Base-by-base conservation (phyloP, 306 rosid species). In the Cercis canadensis region DNA sequence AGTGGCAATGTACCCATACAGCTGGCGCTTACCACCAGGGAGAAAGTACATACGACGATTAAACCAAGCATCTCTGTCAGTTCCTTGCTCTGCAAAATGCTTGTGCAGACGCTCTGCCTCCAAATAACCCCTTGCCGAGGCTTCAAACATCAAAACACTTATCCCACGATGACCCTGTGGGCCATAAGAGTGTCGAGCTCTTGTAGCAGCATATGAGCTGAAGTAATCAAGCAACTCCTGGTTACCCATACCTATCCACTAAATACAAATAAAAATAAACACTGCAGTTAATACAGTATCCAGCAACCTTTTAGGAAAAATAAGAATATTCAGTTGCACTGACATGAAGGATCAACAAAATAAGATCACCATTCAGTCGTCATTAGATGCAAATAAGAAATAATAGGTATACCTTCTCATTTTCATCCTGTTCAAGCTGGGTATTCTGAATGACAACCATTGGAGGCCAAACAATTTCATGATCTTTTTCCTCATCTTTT, bases 141-240 rank as follows among this genome's bases (percentile, higher is more conserved):
- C 75, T 88, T 92, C 98, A 84, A 92, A 92, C 24, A 92, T 84
- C 70, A 92, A 62, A 63, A 89, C 67, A 77, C 98, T 92, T 84
- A 89, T 78, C 76, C 98, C 96, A 34, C 96, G 88, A 74, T 92
- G 98, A 69, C 96, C 98, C 12, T 84, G 88, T 4, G 98, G 98
- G 65, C 98, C 98, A 78, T 92, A 92, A 0, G 98, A 74, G 69
- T 92, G 98, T 2, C 90, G 81, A 1, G 96, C 92, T 75, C 62
- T 92, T 29, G 9, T 54, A 57, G 96, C 88, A 58, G 72, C 75
- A 57, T 89, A 92, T 6, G 83, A 0, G 75, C 79, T 65, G 69
- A 92, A 92, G 59, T 79, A 86, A 7, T 87, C 92, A 13, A 89
- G 73, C 65, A 92, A 95, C 85, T 92, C 98, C 58, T 83, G 95